phyloP scores from a whole-genome alignment of 139 green algal genomes.

The Chlamydomonas schloesseri region DNA sequence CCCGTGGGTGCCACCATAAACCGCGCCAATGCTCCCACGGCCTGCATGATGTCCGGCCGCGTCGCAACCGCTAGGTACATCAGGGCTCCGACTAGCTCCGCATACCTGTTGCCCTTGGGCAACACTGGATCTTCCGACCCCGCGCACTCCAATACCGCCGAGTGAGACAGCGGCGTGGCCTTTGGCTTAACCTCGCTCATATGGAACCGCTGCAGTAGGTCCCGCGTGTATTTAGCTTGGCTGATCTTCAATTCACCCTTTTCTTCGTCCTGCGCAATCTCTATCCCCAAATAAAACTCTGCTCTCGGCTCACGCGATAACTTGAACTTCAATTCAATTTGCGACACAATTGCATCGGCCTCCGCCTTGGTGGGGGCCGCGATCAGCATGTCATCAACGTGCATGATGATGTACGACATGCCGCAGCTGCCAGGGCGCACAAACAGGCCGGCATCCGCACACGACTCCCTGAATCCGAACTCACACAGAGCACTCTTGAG shows the following conservation, averaged over 20 bases:
- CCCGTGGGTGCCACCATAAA: not conserved
- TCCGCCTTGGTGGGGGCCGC: not conserved
- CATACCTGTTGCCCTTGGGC: not conserved
- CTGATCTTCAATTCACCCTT: not conserved
- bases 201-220: not conserved
- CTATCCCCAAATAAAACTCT: not conserved
- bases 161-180: not conserved
- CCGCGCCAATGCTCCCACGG: constrained; percentile 39
- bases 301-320: not conserved
- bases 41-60: constrained; percentile 55
- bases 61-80: constrained; percentile 52
- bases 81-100: constrained; percentile 42
- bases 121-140: not conserved
- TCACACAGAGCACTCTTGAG: constrained; percentile 40
- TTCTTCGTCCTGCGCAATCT: not conserved
- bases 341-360: not conserved
- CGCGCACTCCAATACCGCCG: not conserved
- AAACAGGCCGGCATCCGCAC: constrained; percentile 37
- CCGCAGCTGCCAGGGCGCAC: not conserved
- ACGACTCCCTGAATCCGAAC: constrained; percentile 44
- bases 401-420: constrained; percentile 47
- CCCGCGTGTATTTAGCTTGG: not conserved
- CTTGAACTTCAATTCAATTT: not conserved
- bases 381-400: constrained; percentile 60
- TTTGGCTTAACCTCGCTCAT: too few species aligned